Evolutionary conservation across 768 basidiomycete genomes (phyloP).

Genomic region (Agaricus subrufescens): DNA sequence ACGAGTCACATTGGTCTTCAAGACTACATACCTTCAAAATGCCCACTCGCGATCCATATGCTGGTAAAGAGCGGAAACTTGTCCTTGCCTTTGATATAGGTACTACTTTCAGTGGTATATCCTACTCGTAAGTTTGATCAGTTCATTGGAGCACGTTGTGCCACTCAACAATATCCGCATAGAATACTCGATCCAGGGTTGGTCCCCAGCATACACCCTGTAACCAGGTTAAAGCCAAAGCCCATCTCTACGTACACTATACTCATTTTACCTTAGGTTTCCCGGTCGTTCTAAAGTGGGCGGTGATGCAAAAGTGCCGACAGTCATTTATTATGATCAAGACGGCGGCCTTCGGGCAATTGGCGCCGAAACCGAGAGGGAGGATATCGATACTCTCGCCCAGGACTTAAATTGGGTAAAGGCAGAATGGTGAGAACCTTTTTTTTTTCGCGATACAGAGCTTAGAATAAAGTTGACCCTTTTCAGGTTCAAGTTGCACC

Average conservation of each 20-base stretch:
- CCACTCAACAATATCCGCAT: background rate
- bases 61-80: conserved; percentile 24
- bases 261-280: conserved; percentile 25
- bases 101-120: conserved; percentile 38
- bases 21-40: conserved; percentile 1
- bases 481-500: conserved; percentile 25
- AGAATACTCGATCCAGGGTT: conserved; percentile 36
- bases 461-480: conserved; percentile 7
- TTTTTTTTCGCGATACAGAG: conserved; percentile 10
- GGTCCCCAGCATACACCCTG: conserved; percentile 18
- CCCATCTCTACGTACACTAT: background rate
- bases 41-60: conserved; percentile 14
- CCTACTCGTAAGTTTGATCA: conserved; percentile 24
- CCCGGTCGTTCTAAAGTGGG: conserved; percentile 37
- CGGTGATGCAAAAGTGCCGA: conserved; percentile 43
- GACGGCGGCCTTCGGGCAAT: conserved; percentile 30
- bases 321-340: conserved; percentile 39
- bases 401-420: conserved; percentile 41
- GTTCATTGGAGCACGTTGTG: background rate
- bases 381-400: conserved; percentile 30
- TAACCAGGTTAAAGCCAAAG: conserved; percentile 16
- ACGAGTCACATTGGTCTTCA: too few relatives aligned
- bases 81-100: conserved; percentile 39
- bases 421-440: conserved; percentile 36
- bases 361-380: conserved; percentile 39